These are phyloP conservation scores for Tinospora cordifolia DNA, from an alignment of 164 flowering plant genomes.

Conservation along the genomic window DNA sequence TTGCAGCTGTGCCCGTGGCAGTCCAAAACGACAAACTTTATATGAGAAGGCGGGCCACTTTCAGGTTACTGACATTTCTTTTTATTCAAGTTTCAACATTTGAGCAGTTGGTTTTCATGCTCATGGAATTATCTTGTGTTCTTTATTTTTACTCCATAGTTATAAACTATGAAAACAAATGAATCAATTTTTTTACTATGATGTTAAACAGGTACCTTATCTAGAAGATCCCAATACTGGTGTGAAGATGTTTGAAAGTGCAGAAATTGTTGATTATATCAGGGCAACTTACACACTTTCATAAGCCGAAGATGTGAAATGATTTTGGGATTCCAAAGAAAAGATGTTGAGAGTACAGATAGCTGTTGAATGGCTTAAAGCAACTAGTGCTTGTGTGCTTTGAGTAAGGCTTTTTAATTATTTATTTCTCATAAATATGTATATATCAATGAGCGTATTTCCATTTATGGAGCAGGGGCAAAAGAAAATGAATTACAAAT, in stretches of 20 bases:
- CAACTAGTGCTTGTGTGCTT: background rate
- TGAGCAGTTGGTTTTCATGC: background rate
- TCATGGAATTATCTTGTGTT: background rate
- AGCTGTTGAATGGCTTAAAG: background rate
- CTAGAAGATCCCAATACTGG: constrained; percentile 96
- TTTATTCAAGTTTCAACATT: background rate
- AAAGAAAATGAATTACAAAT: background rate
- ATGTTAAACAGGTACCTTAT: constrained; percentile 57
- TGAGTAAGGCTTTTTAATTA: background rate
- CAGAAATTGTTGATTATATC: constrained; percentile 78
- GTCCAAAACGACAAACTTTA: constrained; percentile 71
- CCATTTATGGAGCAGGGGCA: background rate
- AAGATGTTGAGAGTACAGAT: background rate
- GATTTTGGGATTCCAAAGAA: background rate
- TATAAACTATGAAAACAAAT: background rate
- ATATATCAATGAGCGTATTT: background rate
- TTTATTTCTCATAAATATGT: constrained; percentile 6
- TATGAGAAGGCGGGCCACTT: constrained; percentile 64
- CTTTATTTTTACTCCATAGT: background rate
- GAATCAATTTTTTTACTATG: background rate
- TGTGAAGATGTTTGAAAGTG: constrained; percentile 90
- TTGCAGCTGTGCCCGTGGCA: constrained; percentile 88
- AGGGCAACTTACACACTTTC: constrained; percentile 62
- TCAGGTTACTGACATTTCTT: constrained; percentile 42
- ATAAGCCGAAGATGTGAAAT: constrained; percentile 8